These are phyloP conservation scores for Populus deltoides DNA, from an alignment of 345 rosid species.

Conservation along the genomic window DNA sequence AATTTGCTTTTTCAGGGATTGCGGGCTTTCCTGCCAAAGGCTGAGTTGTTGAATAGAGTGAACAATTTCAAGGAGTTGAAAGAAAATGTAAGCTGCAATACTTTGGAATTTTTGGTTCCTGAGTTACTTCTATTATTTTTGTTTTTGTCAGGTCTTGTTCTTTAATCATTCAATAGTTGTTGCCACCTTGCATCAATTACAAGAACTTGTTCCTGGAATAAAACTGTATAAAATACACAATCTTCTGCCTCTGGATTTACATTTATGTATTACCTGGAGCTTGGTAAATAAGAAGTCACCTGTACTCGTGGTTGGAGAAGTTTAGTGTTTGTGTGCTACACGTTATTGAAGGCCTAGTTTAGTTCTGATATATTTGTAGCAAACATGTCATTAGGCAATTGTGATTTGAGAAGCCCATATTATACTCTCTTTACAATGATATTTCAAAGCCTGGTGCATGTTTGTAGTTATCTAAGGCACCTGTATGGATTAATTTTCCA, in stretches of 20 bases:
- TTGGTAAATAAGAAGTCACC: neutral
- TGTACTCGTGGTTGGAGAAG: neutral
- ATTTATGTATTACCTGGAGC: neutral
- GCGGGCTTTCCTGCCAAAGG: constrained; percentile 84
- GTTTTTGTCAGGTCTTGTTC: neutral
- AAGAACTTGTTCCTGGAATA: neutral
- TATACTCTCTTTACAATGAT: neutral
- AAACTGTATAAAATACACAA: neutral
- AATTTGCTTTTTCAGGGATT: constrained; percentile 57
- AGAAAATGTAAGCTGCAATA: constrained; percentile 60
- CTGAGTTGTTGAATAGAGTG: constrained; percentile 65
- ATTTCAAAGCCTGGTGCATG: neutral
- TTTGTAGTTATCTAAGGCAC: neutral
- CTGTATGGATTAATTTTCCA: neutral
- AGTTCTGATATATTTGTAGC: neutral
- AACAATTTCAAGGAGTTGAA: constrained; percentile 81
- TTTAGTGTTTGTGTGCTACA: neutral
- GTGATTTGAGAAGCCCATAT: neutral
- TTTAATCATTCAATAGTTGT: neutral
- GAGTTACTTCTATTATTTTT: neutral
- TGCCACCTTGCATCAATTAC: neutral
- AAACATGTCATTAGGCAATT: neutral
- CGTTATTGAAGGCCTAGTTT: neutral
- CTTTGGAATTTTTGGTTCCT: constrained; percentile 7
- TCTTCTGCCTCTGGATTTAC: constrained; percentile 6